Conservation (phyloP, 1,139 yeast species). For the Casaregolazyma lundiana region DNA sequence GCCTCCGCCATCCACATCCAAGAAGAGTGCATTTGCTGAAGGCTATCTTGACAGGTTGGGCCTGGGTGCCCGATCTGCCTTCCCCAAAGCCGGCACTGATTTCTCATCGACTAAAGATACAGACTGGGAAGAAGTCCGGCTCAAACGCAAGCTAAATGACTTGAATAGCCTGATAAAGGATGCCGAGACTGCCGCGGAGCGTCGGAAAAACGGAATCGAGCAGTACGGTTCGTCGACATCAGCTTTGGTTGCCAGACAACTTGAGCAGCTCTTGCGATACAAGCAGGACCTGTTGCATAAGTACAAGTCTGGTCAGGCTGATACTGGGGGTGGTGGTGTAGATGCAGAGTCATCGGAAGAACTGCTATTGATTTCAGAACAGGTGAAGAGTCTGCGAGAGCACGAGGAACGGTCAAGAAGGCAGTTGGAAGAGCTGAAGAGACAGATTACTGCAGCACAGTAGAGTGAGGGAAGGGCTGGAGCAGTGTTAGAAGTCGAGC, state of each 20-base stretch:
- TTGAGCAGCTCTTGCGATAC: constrained; percentile 74
- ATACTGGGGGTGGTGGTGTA: constrained; percentile 15
- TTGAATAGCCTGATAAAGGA: constrained; percentile 58
- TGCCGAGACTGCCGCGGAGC: constrained; percentile 50
- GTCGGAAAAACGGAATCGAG: constrained; percentile 40
- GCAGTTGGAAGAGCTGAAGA: constrained; percentile 47
- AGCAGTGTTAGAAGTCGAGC: too few species aligned
- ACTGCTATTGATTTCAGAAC: constrained; percentile 59
- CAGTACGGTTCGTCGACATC: constrained; percentile 38
- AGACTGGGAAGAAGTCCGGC: constrained; percentile 82
- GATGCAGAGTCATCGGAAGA: constrained; percentile 40
- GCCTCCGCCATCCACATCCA: constrained; percentile 20
- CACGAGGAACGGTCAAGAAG: constrained; percentile 48
- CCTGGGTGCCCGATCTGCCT: constrained; percentile 33
- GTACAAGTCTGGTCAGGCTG: constrained; percentile 25
- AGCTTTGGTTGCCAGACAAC: constrained; percentile 58
- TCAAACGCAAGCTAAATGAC: constrained; percentile 72
- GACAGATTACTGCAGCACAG: constrained; percentile 36
- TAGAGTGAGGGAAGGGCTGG: too few species aligned
- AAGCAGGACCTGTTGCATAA: constrained; percentile 50
- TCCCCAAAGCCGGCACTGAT: constrained; percentile 62
- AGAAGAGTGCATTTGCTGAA: constrained; percentile 46
- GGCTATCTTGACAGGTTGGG: constrained; percentile 44
- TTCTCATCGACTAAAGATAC: constrained; percentile 68
- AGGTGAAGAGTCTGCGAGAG: constrained; percentile 56